Evolutionary conservation across 2,329 filamentous ascomycete genomes (phyloP).

Genomic region (Lachnellula cervina): DNA sequence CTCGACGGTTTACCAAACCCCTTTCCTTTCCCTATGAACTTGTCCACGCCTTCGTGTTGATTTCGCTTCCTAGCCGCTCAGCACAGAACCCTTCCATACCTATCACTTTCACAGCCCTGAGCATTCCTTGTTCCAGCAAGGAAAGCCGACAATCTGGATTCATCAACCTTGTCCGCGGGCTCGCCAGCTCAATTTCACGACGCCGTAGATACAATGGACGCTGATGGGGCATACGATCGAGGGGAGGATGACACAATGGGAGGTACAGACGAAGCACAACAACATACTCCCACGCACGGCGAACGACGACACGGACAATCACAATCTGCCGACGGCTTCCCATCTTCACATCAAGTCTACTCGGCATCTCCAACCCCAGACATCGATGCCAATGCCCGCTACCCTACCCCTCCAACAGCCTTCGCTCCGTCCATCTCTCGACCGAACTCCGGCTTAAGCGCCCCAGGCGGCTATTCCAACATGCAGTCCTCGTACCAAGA

Average conservation of each 20-base stretch:
- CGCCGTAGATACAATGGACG: conserved; percentile 43
- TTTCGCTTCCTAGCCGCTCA: conserved; percentile 12
- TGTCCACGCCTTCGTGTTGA: conserved; percentile 18
- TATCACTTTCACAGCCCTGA: conserved; percentile 3
- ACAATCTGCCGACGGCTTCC: conserved; percentile 30
- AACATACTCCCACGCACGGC: conserved; percentile 28
- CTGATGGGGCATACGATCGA: conserved; percentile 43
- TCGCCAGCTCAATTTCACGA: conserved; percentile 50
- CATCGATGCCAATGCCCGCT: conserved; percentile 27
- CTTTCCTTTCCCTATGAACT: conserved; percentile 11
- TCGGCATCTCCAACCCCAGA: conserved; percentile 25
- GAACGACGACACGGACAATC: conserved; percentile 29
- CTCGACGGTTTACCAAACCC: background rate
- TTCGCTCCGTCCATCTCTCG: conserved; percentile 31
- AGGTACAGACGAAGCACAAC: conserved; percentile 27
- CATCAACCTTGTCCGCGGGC: conserved; percentile 44
- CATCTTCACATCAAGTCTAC: conserved; percentile 26
- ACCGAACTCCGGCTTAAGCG: conserved; percentile 31
- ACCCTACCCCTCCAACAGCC: conserved; percentile 30
- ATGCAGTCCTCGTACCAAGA: conserved; percentile 31
- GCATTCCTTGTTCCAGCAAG: conserved; percentile 9
- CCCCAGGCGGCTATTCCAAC: conserved; percentile 26
- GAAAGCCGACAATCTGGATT: conserved; percentile 45
- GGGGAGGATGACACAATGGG: conserved; percentile 27
- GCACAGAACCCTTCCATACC: conserved; percentile 1